Evolutionary conservation across 2,329 filamentous ascomycete genomes (phyloP).

Genomic region (Talaromyces sp.): DNA sequence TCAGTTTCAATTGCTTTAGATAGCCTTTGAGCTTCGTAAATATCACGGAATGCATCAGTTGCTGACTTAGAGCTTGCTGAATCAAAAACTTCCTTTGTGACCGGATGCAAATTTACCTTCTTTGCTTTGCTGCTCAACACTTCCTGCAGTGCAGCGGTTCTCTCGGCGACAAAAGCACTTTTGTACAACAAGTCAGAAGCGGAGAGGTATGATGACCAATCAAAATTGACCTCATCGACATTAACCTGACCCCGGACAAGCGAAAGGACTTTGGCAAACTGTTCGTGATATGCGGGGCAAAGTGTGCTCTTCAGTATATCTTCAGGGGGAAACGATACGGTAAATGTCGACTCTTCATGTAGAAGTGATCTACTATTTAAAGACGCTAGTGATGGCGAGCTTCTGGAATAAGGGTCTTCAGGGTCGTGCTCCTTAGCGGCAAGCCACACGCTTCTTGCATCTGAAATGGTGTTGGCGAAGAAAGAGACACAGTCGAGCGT

Average conservation of each 20-base stretch:
- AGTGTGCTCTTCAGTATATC: neutral
- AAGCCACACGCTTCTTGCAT: slow-evolving; percentile 44
- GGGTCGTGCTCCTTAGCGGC: slow-evolving; percentile 49
- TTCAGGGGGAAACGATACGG: slow-evolving; percentile 10
- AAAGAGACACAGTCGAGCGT: slow-evolving; percentile 59
- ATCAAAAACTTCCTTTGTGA: slow-evolving; percentile 38
- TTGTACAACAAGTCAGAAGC: slow-evolving; percentile 56
- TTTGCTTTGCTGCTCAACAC: slow-evolving; percentile 36
- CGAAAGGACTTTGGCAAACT: slow-evolving; percentile 13
- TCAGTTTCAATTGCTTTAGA: slow-evolving; percentile 23
- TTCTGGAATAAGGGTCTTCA: slow-evolving; percentile 49
- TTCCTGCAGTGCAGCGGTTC: slow-evolving; percentile 47
- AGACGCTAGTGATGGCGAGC: neutral
- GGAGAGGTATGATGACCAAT: slow-evolving; percentile 52
- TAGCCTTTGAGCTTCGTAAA: slow-evolving; percentile 44
- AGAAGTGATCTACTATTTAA: slow-evolving; percentile 11
- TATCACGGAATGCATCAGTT: slow-evolving; percentile 50
- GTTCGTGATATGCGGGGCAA: neutral
- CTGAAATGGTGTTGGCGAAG: slow-evolving; percentile 48
- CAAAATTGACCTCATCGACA: slow-evolving; percentile 25
- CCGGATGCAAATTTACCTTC: slow-evolving; percentile 18
- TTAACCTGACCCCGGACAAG: slow-evolving; percentile 7
- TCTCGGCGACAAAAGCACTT: slow-evolving; percentile 57
- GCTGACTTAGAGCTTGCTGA: slow-evolving; percentile 27
- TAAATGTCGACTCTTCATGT: slow-evolving; percentile 10